Conservation (phyloP, 495 filamentous ascomycete species). For the Friedmanniomyces simplex region DNA sequence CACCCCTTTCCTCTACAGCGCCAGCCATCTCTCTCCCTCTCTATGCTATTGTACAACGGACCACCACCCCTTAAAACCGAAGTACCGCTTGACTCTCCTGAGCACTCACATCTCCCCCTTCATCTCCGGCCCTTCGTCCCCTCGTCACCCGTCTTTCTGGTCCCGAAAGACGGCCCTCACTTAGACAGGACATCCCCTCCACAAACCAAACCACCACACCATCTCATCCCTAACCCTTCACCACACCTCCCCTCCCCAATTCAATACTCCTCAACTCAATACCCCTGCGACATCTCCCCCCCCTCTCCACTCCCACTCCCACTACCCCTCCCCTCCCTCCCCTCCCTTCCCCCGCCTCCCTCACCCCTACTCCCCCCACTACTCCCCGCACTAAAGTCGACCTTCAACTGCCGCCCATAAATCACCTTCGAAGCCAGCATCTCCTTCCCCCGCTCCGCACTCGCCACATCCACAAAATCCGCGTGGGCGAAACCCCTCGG, state of each 20-base stretch:
- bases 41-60: too few relatives aligned
- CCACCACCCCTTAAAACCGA: neutral
- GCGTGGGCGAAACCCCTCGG: constrained; percentile 84
- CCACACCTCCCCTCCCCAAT: neutral
- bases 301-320: neutral
- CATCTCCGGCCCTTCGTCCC: too few relatives aligned
- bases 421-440: constrained; percentile 47
- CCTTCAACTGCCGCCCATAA: constrained; percentile 52
- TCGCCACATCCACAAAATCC: constrained; percentile 62
- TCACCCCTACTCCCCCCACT: neutral
- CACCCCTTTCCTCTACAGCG: too few relatives aligned
- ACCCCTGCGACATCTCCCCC: neutral
- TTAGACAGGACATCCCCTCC: too few relatives aligned
- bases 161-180: too few relatives aligned
- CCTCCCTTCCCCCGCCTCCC: neutral
- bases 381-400: constrained; percentile 44
- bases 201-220: too few relatives aligned
- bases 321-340: too few relatives aligned
- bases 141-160: too few relatives aligned
- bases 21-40: too few relatives aligned
- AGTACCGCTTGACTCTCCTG: neutral
- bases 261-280: neutral
- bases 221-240: neutral
- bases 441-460: constrained; percentile 48
- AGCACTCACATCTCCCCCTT: neutral